Evolutionary conservation across 176 grass and related monocot species (phyloP).

Genomic region (Phyllostachys edulis): DNA sequence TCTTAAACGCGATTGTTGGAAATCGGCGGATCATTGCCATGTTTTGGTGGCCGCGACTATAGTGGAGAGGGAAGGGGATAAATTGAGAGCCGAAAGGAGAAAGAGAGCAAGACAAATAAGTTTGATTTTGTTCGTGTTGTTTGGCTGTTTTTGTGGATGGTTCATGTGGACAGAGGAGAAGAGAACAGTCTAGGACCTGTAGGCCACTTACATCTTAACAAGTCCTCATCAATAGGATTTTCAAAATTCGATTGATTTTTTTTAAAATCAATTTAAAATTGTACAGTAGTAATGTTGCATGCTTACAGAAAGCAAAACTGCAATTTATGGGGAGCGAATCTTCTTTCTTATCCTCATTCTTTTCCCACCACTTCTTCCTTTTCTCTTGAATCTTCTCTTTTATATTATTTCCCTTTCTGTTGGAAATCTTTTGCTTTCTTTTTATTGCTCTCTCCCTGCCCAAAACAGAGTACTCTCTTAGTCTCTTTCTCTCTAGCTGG

Average conservation of each 20-base stretch:
- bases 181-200: neutral
- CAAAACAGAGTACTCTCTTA: neutral
- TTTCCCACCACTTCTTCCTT: neutral
- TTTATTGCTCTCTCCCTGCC: neutral
- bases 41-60: neutral
- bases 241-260: neutral
- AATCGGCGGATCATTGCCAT: neutral
- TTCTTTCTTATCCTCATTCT: neutral
- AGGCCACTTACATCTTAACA: neutral
- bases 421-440: too few relatives aligned
- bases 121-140: neutral
- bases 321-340: neutral
- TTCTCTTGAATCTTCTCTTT: neutral
- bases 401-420: neutral
- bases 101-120: neutral
- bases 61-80: neutral
- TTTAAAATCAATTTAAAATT: neutral
- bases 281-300: neutral
- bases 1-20: neutral
- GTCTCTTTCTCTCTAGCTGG: neutral
- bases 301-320: neutral
- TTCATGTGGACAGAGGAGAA: neutral
- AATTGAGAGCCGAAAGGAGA: neutral
- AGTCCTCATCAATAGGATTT: neutral
- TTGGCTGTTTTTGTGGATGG: neutral